A percentile compares a stretch with the other conserved stretches of the same genome.
Evolutionary conservation across 805 yeast genomes (phyloP).

Genomic region (Isabelozyma rhagii): DNA sequence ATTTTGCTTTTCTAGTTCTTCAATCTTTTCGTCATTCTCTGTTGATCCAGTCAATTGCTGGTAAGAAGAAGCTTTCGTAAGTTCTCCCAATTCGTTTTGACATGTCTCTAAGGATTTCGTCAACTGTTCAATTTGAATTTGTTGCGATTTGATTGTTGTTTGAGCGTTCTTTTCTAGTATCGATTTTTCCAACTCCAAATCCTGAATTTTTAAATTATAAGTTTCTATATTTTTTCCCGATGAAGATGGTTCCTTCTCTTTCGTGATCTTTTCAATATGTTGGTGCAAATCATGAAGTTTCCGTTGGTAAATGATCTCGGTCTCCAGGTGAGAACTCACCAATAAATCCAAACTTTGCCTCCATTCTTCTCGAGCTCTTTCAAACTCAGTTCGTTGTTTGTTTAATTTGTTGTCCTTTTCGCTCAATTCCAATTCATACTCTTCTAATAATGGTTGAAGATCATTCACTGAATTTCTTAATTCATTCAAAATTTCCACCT

Average conservation of each 20-base stretch:
- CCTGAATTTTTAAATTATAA: slow-evolving; percentile 6
- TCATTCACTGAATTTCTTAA: slow-evolving; percentile 48
- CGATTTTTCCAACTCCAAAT: slow-evolving; percentile 9
- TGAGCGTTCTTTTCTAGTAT: slow-evolving; percentile 9
- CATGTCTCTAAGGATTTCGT: slow-evolving; percentile 1
- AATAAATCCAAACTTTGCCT: slow-evolving; percentile 55
- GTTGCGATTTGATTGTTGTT: slow-evolving; percentile 8
- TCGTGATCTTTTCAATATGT: slow-evolving; percentile 1
- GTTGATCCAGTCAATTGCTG: neutral
- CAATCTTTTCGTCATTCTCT: slow-evolving; percentile 1
- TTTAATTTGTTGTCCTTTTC: slow-evolving; percentile 45
- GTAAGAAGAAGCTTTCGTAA: neutral
- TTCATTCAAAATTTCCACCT: slow-evolving; percentile 45
- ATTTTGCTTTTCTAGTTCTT: slow-evolving; percentile 6
- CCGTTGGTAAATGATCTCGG: slow-evolving; percentile 45
- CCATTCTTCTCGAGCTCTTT: slow-evolving; percentile 56
- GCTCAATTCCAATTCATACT: slow-evolving; percentile 41
- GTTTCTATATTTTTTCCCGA: neutral
- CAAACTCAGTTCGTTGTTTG: slow-evolving; percentile 47
- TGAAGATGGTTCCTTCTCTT: slow-evolving; percentile 2
- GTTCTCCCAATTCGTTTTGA: slow-evolving; percentile 1
- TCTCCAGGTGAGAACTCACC: slow-evolving; percentile 53
- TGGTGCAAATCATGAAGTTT: slow-evolving; percentile 39
- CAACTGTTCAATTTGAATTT: slow-evolving; percentile 3
- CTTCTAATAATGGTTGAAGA: slow-evolving; percentile 44